These are phyloP conservation scores for Boletus tylopilopsis DNA, from an alignment of 768 basidiomycete genomes.

Conservation along the genomic window DNA sequence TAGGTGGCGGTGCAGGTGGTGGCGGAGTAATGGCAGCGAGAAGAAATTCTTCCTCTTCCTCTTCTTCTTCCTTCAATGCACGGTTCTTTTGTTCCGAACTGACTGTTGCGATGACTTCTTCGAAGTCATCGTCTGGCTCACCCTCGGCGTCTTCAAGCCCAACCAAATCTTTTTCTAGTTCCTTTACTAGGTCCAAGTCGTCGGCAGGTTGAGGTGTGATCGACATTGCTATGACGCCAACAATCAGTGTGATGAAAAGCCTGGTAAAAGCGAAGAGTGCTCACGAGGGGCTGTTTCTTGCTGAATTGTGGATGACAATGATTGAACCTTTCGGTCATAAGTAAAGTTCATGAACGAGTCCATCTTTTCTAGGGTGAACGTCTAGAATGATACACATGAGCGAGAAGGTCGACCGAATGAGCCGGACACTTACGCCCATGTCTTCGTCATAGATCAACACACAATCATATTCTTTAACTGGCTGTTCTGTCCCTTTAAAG, in stretches of 20 bases:
- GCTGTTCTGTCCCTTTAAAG: conserved; percentile 55
- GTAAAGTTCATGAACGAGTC: conserved; percentile 59
- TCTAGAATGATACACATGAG: conserved; percentile 38
- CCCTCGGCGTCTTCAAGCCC: conserved; percentile 36
- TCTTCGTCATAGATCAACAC: conserved; percentile 80
- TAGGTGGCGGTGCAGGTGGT: conserved; percentile 27
- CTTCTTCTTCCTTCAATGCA: conserved; percentile 25
- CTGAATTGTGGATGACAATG: conserved; percentile 18
- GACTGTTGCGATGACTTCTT: conserved; percentile 35
- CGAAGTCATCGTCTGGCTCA: conserved; percentile 44
- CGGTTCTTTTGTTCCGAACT: conserved; percentile 29
- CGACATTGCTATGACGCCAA: conserved; percentile 14
- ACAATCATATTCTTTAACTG: conserved; percentile 69
- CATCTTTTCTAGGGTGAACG: conserved; percentile 70
- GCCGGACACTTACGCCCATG: conserved; percentile 47
- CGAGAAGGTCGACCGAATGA: neutral
- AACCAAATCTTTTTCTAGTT: conserved; percentile 24
- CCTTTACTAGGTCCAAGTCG: conserved; percentile 27
- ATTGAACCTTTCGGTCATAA: conserved; percentile 44
- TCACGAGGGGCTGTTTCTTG: conserved; percentile 22
- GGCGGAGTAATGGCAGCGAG: conserved; percentile 18
- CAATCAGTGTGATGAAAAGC: conserved; percentile 1
- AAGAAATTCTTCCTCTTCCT: conserved; percentile 33
- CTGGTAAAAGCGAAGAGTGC: neutral
- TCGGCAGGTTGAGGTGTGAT: conserved; percentile 23